These are phyloP conservation scores for Trametes elegans DNA, from an alignment of 768 basidiomycete species.

Conservation along the genomic window DNA sequence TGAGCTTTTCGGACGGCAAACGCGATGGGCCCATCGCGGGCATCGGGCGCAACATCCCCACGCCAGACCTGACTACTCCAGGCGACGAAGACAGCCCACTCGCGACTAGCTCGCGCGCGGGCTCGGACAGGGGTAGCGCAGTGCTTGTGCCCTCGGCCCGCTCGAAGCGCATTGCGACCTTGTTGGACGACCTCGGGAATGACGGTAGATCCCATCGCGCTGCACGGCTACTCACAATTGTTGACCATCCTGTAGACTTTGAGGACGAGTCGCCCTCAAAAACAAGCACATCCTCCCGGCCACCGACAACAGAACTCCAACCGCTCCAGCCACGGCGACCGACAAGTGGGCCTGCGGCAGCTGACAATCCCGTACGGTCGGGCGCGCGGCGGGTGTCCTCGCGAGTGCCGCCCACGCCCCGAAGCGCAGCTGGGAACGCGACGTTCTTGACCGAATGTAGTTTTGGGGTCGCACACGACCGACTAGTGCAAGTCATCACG, in stretches of 20 bases:
- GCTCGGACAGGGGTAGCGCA: slow-evolving; percentile 5
- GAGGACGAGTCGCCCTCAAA: slow-evolving; percentile 58
- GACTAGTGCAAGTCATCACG: slow-evolving; percentile 87
- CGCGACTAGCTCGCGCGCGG: slow-evolving; percentile 15
- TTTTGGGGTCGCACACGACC: slow-evolving; percentile 91
- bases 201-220: slow-evolving; percentile 46
- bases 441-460: slow-evolving; percentile 96
- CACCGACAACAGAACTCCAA: slow-evolving; percentile 46
- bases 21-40: slow-evolving; percentile 85
- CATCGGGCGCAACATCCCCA: slow-evolving; percentile 40
- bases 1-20: slow-evolving; percentile 96
- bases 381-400: slow-evolving; percentile 33
- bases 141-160: slow-evolving; percentile 57
- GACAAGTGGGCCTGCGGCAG: not conserved
- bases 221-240: not conserved
- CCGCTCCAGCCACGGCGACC: slow-evolving; percentile 44
- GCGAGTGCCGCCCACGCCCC: slow-evolving; percentile 16
- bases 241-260: slow-evolving; percentile 20
- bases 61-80: slow-evolving; percentile 31
- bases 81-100: slow-evolving; percentile 25
- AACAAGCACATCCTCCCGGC: slow-evolving; percentile 41
- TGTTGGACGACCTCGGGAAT: slow-evolving; percentile 73
- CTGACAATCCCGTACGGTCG: not conserved
- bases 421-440: slow-evolving; percentile 35
- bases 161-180: slow-evolving; percentile 77